phyloP scores from a whole-genome alignment of 2,329 filamentous ascomycete species.

The Graphilbum fragrans region DNA sequence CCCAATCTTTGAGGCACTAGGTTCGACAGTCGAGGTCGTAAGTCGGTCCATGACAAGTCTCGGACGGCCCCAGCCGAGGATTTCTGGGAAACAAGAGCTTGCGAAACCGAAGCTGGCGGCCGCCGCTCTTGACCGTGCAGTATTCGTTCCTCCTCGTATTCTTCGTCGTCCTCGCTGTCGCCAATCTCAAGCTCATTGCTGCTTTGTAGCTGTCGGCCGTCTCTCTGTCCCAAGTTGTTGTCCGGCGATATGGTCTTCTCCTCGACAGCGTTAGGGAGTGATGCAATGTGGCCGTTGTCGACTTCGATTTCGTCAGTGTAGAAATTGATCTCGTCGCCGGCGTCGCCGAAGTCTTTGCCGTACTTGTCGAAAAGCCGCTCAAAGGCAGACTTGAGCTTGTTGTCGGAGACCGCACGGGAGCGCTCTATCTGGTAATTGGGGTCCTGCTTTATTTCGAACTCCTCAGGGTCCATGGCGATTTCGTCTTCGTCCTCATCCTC shows the following conservation, averaged over 20 bases:
- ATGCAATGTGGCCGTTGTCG: slow-evolving; percentile 73
- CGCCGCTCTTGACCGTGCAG: slow-evolving; percentile 8
- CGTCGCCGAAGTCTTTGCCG: slow-evolving; percentile 64
- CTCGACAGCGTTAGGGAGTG: slow-evolving; percentile 19
- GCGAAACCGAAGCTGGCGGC: neutral
- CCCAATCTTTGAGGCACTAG: slow-evolving; percentile 9
- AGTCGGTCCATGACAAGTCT: neutral
- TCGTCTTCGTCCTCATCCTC: slow-evolving; percentile 34
- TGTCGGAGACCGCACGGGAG: slow-evolving; percentile 53
- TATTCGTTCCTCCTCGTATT: slow-evolving; percentile 13
- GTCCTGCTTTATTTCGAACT: slow-evolving; percentile 34
- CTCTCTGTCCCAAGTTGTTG: slow-evolving; percentile 5
- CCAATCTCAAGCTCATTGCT: neutral
- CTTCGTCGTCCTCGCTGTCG: slow-evolving; percentile 11
- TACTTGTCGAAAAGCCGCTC: slow-evolving; percentile 88
- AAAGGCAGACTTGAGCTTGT: slow-evolving; percentile 68
- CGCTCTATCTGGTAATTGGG: slow-evolving; percentile 45
- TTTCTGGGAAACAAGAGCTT: neutral
- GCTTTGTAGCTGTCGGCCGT: slow-evolving; percentile 7
- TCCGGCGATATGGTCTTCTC: neutral
- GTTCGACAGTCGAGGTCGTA: neutral
- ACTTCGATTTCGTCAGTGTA: slow-evolving; percentile 72
- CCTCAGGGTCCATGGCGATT: slow-evolving; percentile 32
- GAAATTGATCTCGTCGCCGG: slow-evolving; percentile 85
- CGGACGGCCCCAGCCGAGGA: neutral